Base-by-base conservation (phyloP, 176 grass and related monocot genomes). In the Cenchrus purpureus region DNA sequence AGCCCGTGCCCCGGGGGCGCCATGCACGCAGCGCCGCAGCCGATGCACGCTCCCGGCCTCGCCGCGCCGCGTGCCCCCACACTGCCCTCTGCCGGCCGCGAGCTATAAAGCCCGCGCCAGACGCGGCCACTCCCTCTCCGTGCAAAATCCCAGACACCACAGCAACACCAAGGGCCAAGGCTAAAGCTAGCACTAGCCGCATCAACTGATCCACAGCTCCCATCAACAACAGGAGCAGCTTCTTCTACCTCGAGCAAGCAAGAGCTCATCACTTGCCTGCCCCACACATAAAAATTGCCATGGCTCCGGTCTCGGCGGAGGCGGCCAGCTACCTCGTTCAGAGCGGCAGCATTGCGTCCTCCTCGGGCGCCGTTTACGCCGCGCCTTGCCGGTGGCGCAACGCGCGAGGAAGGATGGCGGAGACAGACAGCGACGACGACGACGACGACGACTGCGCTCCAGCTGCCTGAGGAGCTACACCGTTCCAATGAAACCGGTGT, bases 391-490 rank as follows among this genome's bases (percentile, higher is more conserved):
- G 57, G 22, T 42, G 34, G 6, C 49, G 65, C 79, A 8, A 57
- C 32, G 13, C 51, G n/a, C 40, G 75, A 15, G 71, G 73, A 9
- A 95, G 79, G 83, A 61, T 88, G 88, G 15, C 44, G n/a, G 79
- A 87, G 63, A 60, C 73, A 4, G 88, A 93, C 22, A 73, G 76
- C 28, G 89, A 91, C 31, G 94, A 91, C 13, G 94, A 93, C 0
- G 94, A 93, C 0, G 94, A 89, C 10, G 88, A 96, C 44, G 94
- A 96, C 82, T 93, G 91, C 15, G 91, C 86, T 7, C 91, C 91
- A 34, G 94, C 94, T 32, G 94, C 94, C 32, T 93, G 70, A 95
- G 37, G 37, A 69, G 78, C 12, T 32, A 32, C 15, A 58, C 28
- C 1, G 69, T 6, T 13, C 49, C 11, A 45, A 43, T 20, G 61